Evolutionary conservation across 2,329 filamentous ascomycete genomes (phyloP), one percentile per base, ranked within the genome.

Genomic region (Pseudocercospora fuligena): DNA sequence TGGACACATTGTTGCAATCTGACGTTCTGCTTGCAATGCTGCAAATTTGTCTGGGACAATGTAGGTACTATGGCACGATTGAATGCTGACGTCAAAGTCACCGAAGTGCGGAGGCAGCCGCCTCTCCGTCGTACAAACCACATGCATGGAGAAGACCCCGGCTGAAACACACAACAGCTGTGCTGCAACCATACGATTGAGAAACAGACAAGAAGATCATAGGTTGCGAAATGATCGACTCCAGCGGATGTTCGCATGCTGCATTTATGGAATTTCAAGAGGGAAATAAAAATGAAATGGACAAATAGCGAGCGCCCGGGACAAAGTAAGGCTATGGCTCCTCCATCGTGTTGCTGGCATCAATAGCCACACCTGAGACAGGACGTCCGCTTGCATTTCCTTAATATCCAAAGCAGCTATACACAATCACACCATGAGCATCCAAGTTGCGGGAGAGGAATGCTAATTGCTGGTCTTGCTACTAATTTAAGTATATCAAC

Each of bases 1-100:
- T 58, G 72, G 69, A 3, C 71, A 40, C 73, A 75, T 75, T 25
- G n/a, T 69, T 29, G 19, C 16, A 27, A 56, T 31, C 5, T 1
- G 40, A 6, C 6, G 16, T 43, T 9, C 40, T 43, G 40, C 40
- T 43, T 19, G 40, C 40, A 43, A 43, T 11, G 40, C 40, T 19
- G 36, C 36, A 27, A 6, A 6, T 27, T 27, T 27, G 27, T 27
- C 27, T 27, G 27, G 27, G 27, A 27, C 27, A 6, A 27, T 27
- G 27, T 27, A 27, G 6, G 27, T 27, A 6, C 27, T 27, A 27
- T 40, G 40, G 40, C 14, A 43, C 40, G 14, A 43, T 3, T 43
- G 7, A 43, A 43, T 43, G 40, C 40, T 43, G 40, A 43, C 40
- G 40, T 43, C 40, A 43, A 43, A 43, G 40, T 43, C 40, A 16